Base-by-base conservation (phyloP, 202 grass and related monocot genomes). In the Panicum hallii region DNA sequence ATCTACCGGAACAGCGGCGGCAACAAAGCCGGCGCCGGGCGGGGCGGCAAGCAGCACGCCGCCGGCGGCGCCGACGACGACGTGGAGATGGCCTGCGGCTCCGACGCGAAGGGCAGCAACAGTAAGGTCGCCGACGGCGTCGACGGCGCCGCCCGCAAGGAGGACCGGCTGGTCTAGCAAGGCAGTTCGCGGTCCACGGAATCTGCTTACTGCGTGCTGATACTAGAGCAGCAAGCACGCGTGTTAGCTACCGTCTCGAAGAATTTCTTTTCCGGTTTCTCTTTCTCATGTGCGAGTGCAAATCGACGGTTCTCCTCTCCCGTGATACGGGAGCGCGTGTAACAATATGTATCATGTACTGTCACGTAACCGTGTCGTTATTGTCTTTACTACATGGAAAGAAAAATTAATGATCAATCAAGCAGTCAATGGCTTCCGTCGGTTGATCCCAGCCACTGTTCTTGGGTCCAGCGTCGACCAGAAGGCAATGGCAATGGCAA, bases 1-100 rank as follows among this genome's bases (percentile, higher is more conserved):
- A 86, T 96, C 63, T 99, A 99, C 85, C 91, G 91, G 41, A 92
- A 99, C 44, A 84, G 73, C 72, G 45, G 67, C 90, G 11, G 5
- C 23, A 78, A 79, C 11, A 79, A 82, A 22, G 79, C 53, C 72
- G 78, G 26, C 13, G 62, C 11, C 8, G 42, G 42, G 8, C 22
- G 45, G 34, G 38, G 43, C 66, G 73, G 79, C 74, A 79, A 79
- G 62, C 55, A 52, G 28, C 9, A 26, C 22, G 9, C 56, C 70
- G 47, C 6, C 4, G 60, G 0, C 15, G 44, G 16, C 11, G 54
- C 11, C 52, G 80, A 64, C 41, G 53, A 41, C 65, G 83, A 85
- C 74, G 54, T 90, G 61, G 89, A 91, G 80, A 90, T 85, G 85
- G 71, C 72, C 30, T 26, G 52, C 60, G 84, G 85, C 61, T 26